phyloP scores from a whole-genome alignment of 805 yeast species.

The Yamadazyma scolyti region DNA sequence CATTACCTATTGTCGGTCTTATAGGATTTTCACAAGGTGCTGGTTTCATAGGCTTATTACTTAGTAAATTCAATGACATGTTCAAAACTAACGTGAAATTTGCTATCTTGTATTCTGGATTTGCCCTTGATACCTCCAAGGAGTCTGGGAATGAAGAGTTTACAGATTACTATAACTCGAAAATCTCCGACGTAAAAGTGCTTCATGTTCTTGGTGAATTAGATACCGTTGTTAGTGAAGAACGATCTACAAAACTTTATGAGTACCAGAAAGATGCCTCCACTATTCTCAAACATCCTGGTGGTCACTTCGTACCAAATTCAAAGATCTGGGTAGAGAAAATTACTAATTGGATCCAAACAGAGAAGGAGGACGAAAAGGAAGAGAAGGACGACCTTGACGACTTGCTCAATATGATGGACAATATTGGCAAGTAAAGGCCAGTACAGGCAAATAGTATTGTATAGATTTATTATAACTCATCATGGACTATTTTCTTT shows the following conservation, averaged over 20 bases:
- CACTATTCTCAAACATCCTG: slow-evolving; percentile 77
- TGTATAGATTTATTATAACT: slow-evolving; percentile 13
- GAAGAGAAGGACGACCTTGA: slow-evolving; percentile 17
- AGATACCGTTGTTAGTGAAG: slow-evolving; percentile 81
- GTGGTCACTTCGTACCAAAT: slow-evolving; percentile 96
- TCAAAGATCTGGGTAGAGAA: slow-evolving; percentile 50
- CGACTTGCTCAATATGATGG: slow-evolving; percentile 39
- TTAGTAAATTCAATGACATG: slow-evolving; percentile 54
- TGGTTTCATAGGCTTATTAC: slow-evolving; percentile 70
- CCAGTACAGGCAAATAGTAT: background rate
- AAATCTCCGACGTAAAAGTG: slow-evolving; percentile 17
- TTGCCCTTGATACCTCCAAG: slow-evolving; percentile 26
- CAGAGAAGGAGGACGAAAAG: slow-evolving; percentile 9
- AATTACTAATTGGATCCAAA: slow-evolving; percentile 38
- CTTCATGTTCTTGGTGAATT: slow-evolving; percentile 82
- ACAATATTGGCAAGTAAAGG: slow-evolving; percentile 17
- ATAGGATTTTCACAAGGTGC: slow-evolving; percentile 96
- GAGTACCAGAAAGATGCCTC: slow-evolving; percentile 40
- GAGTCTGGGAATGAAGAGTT: slow-evolving; percentile 23
- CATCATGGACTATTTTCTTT: slow-evolving; percentile 21
- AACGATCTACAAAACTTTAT: slow-evolving; percentile 60
- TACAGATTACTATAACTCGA: slow-evolving; percentile 16
- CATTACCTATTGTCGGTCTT: slow-evolving; percentile 74
- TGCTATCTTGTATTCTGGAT: slow-evolving; percentile 73
- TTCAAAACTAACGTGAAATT: slow-evolving; percentile 57